phyloP scores from a whole-genome alignment of 192 early-diverging fungal genomes.

The Entomortierella chlamydospora region DNA sequence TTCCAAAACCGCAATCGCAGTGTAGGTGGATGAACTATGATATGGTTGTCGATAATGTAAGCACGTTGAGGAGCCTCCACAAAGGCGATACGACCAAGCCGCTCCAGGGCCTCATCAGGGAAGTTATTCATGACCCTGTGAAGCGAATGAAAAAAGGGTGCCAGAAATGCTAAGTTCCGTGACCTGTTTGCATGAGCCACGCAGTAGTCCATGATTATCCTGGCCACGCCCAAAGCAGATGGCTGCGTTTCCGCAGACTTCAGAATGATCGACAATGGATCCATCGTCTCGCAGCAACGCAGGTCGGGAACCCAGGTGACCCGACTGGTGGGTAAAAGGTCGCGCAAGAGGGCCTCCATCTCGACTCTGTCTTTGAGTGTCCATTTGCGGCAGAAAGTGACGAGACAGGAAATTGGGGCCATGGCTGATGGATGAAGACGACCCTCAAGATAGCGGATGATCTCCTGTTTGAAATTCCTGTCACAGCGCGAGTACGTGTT shows the following conservation, averaged over 20 bases:
- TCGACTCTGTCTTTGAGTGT: no score
- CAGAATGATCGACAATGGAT: no score
- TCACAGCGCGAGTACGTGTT: no score
- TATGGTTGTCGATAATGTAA: conserved; percentile 8
- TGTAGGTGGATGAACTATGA: background rate
- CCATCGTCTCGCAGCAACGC: no score
- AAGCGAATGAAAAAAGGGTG: conserved; percentile 10
- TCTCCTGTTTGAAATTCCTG: no score
- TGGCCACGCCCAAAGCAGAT: background rate
- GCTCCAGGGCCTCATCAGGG: conserved; percentile 17
- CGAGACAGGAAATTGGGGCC: no score
- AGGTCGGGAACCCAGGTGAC: no score
- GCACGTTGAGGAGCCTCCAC: conserved; percentile 8
- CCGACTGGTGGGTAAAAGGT: no score
- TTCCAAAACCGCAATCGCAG: conserved; percentile 23
- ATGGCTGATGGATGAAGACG: no score
- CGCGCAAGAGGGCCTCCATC: no score
- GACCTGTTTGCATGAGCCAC: conserved; percentile 14
- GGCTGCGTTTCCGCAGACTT: background rate
- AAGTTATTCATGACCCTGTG: conserved; percentile 13
- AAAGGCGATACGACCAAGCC: conserved; percentile 7
- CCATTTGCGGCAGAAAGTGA: no score
- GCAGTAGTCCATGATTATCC: conserved; percentile 22
- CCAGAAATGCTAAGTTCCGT: conserved; percentile 16
- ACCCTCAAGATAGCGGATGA: no score